Conservation (phyloP, 345 rosid genomes). For the Dimocarpus longan region DNA sequence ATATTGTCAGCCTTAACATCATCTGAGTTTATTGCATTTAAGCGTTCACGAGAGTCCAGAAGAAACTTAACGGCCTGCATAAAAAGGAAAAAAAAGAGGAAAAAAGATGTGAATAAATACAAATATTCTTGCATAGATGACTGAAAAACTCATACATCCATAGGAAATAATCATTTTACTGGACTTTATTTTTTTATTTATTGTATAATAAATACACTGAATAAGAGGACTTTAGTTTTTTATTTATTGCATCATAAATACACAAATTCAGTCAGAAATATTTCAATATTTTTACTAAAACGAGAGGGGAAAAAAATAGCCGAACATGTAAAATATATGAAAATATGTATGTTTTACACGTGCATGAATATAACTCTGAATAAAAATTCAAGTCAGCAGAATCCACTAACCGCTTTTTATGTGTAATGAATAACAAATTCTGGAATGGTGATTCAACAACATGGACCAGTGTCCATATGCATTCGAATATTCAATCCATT, state of each 20-base stretch:
- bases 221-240: background rate
- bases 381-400: background rate
- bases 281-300: background rate
- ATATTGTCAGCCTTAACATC: conserved; percentile 33
- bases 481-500: conserved; percentile 8
- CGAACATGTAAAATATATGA: background rate
- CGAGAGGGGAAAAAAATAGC: background rate
- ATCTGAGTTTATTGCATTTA: conserved; percentile 46
- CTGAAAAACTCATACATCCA: background rate
- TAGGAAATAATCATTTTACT: background rate
- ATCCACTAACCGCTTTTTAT: background rate
- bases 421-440: too few species aligned
- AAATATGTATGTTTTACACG: background rate
- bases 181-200: background rate
- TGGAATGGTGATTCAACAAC: background rate
- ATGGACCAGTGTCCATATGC: background rate
- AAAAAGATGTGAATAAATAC: background rate
- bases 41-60: conserved; percentile 56
- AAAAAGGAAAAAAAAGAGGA: conserved; percentile 13
- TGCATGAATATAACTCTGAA: background rate
- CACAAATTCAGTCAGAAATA: background rate
- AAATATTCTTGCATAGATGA: background rate
- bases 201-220: background rate
- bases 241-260: too few species aligned
- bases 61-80: conserved; percentile 83